phyloP scores from a whole-genome alignment of 192 early-diverging fungal genomes.

The Rhizophagus clarus region DNA sequence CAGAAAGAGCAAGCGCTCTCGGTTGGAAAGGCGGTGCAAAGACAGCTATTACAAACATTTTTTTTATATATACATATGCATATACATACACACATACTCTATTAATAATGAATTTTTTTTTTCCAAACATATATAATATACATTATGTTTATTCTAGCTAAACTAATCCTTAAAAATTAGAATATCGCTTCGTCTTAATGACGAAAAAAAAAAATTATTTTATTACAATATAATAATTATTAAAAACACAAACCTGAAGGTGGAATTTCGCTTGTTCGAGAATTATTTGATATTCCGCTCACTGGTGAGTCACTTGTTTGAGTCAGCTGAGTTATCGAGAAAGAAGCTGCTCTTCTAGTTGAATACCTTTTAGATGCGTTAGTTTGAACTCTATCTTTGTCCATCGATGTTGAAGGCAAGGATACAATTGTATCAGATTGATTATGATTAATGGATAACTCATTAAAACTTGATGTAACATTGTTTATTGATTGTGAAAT shows the following conservation, averaged over 20 bases:
- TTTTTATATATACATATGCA: neutral
- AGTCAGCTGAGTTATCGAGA: neutral
- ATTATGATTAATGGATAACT: neutral
- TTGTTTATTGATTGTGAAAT: neutral
- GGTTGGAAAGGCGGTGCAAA: conserved; percentile 27
- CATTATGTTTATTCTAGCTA: neutral
- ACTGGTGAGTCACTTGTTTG: neutral
- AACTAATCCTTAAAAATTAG: neutral
- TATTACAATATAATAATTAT: neutral
- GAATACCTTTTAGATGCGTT: conserved; percentile 29
- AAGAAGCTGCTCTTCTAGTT: conserved; percentile 17
- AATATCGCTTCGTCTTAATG: neutral
- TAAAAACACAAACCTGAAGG: conserved; percentile 24
- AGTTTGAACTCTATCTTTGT: neutral
- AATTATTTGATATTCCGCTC: neutral
- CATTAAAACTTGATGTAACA: neutral
- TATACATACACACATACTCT: neutral
- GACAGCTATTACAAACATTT: conserved; percentile 17
- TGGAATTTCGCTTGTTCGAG: conserved; percentile 13
- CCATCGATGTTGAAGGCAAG: neutral
- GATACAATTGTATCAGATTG: conserved; percentile 4
- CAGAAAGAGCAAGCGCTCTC: neutral
- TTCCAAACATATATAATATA: neutral
- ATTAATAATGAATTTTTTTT: neutral
- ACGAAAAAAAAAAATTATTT: conserved; percentile 2